Percentiles rank a stretch among this genome's conserved stretches.
These are phyloP conservation scores for Trametes villosa DNA, from an alignment of 768 basidiomycete genomes.

Conservation along the genomic window DNA sequence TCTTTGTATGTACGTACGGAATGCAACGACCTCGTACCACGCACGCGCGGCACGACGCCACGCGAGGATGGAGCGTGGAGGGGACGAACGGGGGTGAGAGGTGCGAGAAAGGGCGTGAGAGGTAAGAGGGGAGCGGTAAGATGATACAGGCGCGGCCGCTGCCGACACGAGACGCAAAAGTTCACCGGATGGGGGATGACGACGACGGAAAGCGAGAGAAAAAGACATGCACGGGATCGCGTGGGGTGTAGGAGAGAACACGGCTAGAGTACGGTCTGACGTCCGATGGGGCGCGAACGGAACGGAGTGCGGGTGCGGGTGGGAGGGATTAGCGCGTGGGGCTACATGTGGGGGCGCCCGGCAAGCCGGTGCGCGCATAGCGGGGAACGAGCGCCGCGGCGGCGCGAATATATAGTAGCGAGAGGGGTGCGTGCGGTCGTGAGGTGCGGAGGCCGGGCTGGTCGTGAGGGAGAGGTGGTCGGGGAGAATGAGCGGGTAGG, in stretches of 20 bases:
- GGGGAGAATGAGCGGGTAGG: neutral
- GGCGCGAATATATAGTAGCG: conserved; percentile 22
- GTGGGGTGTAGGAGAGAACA: conserved; percentile 1
- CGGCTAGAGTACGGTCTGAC: conserved; percentile 12
- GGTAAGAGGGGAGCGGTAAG: neutral
- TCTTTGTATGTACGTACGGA: conserved; percentile 22
- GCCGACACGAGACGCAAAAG: conserved; percentile 14
- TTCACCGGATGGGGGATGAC: conserved; percentile 10
- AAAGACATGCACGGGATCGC: conserved; percentile 3
- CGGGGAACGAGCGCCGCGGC: conserved; percentile 14
- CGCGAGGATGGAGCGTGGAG: neutral
- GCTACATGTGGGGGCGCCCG: conserved; percentile 13
- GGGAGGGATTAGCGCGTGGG: conserved; percentile 12
- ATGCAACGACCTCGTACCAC: conserved; percentile 8
- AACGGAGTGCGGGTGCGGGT: too few species aligned
- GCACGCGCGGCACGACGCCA: neutral
- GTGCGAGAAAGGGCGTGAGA: neutral
- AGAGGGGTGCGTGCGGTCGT: neutral
- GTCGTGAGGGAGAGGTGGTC: neutral
- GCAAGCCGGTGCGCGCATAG: conserved; percentile 18
- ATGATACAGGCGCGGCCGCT: conserved; percentile 19
- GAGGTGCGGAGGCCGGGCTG: conserved; percentile 4
- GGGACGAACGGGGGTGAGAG: neutral
- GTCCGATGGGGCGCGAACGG: conserved; percentile 9
- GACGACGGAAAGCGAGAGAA: conserved; percentile 9